A percentile compares a stretch with the other conserved stretches of the same genome.
These are phyloP conservation scores for Phytophthora citrophthora DNA, from an alignment of 352 stramenopile genomes.

Conservation along the genomic window DNA sequence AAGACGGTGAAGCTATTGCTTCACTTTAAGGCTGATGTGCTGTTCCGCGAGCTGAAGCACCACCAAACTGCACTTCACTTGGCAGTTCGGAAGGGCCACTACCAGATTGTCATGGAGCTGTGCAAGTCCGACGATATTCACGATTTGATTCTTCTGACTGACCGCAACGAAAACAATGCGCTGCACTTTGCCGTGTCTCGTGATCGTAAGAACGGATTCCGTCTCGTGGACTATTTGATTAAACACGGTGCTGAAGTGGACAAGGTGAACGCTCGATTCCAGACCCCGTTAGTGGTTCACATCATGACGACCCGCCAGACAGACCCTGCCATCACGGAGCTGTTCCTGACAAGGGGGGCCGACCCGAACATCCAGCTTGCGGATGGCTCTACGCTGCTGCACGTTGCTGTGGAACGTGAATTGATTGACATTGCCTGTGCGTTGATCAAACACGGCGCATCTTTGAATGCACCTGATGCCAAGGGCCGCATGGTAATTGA, in stretches of 20 bases:
- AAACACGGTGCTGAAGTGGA: constrained; percentile 85
- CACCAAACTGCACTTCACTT: constrained; percentile 85
- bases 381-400: constrained; percentile 84
- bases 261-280: constrained; percentile 83
- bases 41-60: constrained; percentile 88
- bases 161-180: constrained; percentile 87
- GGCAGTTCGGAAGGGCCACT: constrained; percentile 84
- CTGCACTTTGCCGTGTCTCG: constrained; percentile 85
- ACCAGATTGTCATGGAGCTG: constrained; percentile 86
- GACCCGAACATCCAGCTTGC: constrained; percentile 77
- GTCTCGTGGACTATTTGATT: constrained; percentile 84
- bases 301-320: constrained; percentile 88
- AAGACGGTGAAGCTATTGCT: constrained; percentile 82
- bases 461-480: constrained; percentile 75
- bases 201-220: constrained; percentile 84
- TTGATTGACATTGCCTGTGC: constrained; percentile 80
- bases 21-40: constrained; percentile 84
- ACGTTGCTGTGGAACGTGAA: constrained; percentile 84
- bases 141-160: constrained; percentile 72
- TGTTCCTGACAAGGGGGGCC: constrained; percentile 69
- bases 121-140: constrained; percentile 77
- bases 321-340: constrained; percentile 77
- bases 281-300: constrained; percentile 83
- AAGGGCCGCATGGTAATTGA: constrained; percentile 82
- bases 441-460: constrained; percentile 73